Percentiles rank a stretch among this genome's conserved stretches.
These are phyloP conservation scores for Aureobasidium mangrovei DNA, from an alignment of 2,329 filamentous ascomycete genomes.

Conservation along the genomic window DNA sequence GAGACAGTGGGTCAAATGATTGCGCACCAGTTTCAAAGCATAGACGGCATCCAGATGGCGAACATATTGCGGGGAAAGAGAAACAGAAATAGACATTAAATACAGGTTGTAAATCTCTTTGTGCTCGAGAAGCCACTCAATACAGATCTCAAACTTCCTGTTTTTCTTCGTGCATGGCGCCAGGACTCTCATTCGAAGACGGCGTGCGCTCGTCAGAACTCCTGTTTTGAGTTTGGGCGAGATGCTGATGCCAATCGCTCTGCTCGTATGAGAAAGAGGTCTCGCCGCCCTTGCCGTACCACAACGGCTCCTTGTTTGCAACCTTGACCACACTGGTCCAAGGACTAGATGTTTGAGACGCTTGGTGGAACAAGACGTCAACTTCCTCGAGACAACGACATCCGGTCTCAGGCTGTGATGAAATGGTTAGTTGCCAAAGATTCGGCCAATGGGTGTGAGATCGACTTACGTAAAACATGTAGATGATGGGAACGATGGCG, in stretches of 20 bases:
- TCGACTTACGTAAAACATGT: background rate
- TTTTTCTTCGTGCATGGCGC: constrained; percentile 4
- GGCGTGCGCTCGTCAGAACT: background rate
- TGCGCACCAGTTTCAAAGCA: background rate
- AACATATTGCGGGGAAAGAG: background rate
- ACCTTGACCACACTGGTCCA: constrained; percentile 43
- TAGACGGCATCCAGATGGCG: background rate
- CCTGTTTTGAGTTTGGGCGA: background rate
- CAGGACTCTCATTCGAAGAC: background rate
- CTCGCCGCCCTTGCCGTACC: constrained; percentile 50
- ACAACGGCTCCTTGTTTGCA: constrained; percentile 44
- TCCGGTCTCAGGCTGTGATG: constrained; percentile 49
- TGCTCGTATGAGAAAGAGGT: constrained; percentile 41
- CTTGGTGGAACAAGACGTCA: constrained; percentile 53
- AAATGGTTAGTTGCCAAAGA: background rate
- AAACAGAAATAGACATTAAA: background rate
- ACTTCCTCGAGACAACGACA: constrained; percentile 55
- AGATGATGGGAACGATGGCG: constrained; percentile 2
- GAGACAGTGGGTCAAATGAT: constrained; percentile 8
- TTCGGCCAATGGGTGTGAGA: background rate
- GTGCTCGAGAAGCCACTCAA: background rate
- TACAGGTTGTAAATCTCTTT: background rate
- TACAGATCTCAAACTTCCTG: background rate
- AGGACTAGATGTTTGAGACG: constrained; percentile 36
- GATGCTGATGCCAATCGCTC: constrained; percentile 26